Base-by-base conservation (phyloP, 441 rosid genomes). In the Erysimum cheiri region DNA sequence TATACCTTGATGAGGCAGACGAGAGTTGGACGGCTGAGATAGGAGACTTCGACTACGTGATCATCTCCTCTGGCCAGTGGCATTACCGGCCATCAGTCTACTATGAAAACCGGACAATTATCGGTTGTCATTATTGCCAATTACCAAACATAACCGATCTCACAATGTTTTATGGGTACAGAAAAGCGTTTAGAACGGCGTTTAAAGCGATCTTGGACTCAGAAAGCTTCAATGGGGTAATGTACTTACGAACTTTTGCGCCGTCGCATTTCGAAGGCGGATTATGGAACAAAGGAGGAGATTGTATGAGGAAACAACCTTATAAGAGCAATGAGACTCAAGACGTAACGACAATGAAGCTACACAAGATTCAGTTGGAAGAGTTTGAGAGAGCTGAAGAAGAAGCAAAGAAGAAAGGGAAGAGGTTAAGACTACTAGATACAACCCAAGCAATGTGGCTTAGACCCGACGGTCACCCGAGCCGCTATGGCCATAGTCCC, bases 401-500 rank as follows among this genome's bases (percentile, higher is more conserved):
- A 48, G 83, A 78, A 67, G 96, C 89, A 36, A 70, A 33, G 6
- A 80, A 71, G 65, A 84, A 41, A 26, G 88, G 87, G 13, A 58
- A 69, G 71, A 84, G 61, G 69, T 74, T 79, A 40, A 74, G 90
- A 71, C 49, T 85, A 37, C 48, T 87, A 14, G 90, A 87, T 70
- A 84, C 76, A 1, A 84, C 86, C 5, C 85, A 76, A 49, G 87
- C 87, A 0, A 80, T 78, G 80, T 58, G 84, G 67, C 63, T 87
- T 44, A 73, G 90, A 63, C 92, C 90, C 0, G 87, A 87, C 24
- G 92, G 92, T 29, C 92, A 85, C 68, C 90, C 92, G 0, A 79
- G 88, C 57, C 63, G 70, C 48, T 87, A 78, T 17, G 90, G 92
- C 8, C 90, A 85, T 48, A 58, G 72, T 77, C 69, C 77, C 0